Percentiles rank a stretch among this genome's conserved stretches.
Evolutionary conservation across 257 asterid species (phyloP).

Genomic region (Parsonsia alboflavescens): DNA sequence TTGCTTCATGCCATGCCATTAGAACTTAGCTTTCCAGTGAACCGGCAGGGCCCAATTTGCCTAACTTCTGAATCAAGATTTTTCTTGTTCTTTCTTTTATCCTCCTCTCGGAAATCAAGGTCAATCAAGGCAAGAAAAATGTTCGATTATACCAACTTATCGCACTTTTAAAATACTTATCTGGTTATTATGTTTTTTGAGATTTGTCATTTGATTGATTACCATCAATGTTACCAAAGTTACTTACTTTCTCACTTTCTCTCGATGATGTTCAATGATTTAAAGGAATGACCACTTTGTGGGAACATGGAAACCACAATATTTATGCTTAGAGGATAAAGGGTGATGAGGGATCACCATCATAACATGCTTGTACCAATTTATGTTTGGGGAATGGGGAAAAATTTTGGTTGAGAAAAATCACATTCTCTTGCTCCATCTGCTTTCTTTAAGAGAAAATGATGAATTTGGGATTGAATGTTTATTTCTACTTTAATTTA

Average conservation of each 20-base stretch:
- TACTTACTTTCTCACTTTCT: neutral
- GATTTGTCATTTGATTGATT: neutral
- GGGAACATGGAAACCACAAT: neutral
- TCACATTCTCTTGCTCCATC: too few relatives aligned
- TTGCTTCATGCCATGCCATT: neutral
- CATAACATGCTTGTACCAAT: too few relatives aligned
- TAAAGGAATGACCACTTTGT: neutral
- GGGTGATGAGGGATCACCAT: too few relatives aligned
- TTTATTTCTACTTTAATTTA: too few relatives aligned
- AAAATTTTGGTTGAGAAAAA: too few relatives aligned
- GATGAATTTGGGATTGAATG: too few relatives aligned
- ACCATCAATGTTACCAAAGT: neutral
- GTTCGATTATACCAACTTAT: too few relatives aligned
- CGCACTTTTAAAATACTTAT: neutral
- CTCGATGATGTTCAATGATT: conserved; percentile 3
- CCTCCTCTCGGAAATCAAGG: neutral
- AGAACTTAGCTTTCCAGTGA: neutral
- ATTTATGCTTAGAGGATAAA: too few relatives aligned
- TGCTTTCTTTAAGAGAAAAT: too few relatives aligned
- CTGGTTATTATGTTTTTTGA: neutral
- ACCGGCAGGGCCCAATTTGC: neutral
- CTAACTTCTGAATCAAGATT: conserved; percentile 3
- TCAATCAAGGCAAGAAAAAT: neutral
- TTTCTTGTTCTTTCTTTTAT: neutral
- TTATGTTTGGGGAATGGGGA: too few relatives aligned